Evolutionary conservation across 768 basidiomycete genomes (phyloP).

Genomic region (Glaciozyma martinii): DNA sequence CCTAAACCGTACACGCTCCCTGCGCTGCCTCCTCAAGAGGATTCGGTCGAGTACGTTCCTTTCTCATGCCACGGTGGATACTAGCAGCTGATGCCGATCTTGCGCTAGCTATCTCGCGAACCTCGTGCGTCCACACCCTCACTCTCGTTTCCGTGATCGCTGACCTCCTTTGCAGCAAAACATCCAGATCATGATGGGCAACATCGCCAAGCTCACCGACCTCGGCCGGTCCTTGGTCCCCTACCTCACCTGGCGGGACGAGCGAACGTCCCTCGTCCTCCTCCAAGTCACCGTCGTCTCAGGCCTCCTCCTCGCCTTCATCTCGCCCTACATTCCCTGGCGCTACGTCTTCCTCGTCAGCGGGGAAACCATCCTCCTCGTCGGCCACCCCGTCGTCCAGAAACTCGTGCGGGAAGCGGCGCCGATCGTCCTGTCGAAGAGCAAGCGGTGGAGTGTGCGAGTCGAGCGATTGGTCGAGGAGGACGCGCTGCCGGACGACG

Average conservation of each 20-base stretch:
- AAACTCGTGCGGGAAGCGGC: background rate
- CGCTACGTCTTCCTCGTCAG: constrained; percentile 27
- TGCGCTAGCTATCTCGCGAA: constrained; percentile 17
- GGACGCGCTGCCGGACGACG: constrained; percentile 19
- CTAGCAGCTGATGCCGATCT: background rate
- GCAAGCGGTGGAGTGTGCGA: background rate
- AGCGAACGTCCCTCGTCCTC: constrained; percentile 24
- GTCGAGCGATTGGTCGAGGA: constrained; percentile 16
- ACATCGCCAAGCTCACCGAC: constrained; percentile 31
- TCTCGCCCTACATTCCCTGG: constrained; percentile 21
- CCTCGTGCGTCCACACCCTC: background rate
- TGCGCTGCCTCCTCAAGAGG: constrained; percentile 10
- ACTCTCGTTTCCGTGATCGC: too few species aligned
- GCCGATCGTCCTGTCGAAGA: background rate
- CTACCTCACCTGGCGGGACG: constrained; percentile 32
- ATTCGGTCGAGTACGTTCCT: constrained; percentile 11
- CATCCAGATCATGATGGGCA: constrained; percentile 36
- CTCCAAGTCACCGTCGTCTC: constrained; percentile 25
- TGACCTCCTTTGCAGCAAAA: background rate
- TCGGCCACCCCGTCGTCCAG: constrained; percentile 22
- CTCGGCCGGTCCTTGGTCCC: constrained; percentile 28
- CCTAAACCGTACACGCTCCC: background rate
- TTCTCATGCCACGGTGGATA: too few species aligned
- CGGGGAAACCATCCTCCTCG: constrained; percentile 26
- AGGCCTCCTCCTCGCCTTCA: constrained; percentile 14